phyloP scores from a whole-genome alignment of 2,329 filamentous ascomycete genomes.

The Fusarium papillatum region DNA sequence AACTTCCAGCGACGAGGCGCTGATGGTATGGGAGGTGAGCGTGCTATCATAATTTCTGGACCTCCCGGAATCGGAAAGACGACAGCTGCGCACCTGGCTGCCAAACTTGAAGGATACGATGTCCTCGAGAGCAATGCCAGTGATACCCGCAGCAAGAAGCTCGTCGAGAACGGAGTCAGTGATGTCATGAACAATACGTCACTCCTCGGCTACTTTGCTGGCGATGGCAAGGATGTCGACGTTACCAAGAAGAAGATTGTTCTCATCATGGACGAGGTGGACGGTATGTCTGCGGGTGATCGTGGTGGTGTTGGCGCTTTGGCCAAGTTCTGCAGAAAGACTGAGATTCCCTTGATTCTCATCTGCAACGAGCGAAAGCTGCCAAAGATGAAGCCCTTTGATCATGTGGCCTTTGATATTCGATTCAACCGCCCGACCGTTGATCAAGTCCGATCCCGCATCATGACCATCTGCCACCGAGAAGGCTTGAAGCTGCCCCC shows the following conservation, averaged over 20 bases:
- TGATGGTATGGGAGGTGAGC: conserved; percentile 85
- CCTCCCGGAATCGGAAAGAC: conserved; percentile 98
- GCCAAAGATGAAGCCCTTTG: conserved; percentile 99
- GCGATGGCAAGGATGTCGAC: conserved; percentile 85
- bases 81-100: conserved; percentile 94
- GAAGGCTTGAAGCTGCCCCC: conserved; percentile 90
- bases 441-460: conserved; percentile 90
- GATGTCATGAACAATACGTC: conserved; percentile 96
- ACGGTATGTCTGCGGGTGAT: conserved; percentile 98
- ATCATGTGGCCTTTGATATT: conserved; percentile 86
- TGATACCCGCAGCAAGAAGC: conserved; percentile 94
- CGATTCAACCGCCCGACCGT: conserved; percentile 91
- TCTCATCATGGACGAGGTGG: conserved; percentile 98
- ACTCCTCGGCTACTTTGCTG: conserved; percentile 89
- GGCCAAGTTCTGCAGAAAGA: conserved; percentile 95
- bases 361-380: conserved; percentile 96
- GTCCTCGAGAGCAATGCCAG: conserved; percentile 96
- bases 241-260: conserved; percentile 91
- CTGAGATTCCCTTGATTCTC: conserved; percentile 92
- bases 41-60: conserved; percentile 95
- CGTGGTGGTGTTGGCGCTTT: conserved; percentile 95
- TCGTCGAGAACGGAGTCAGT: conserved; percentile 89
- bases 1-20: conserved; percentile 86
- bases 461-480: conserved; percentile 95
- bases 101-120: conserved; percentile 93